Evolutionary conservation across 2,329 filamentous ascomycete genomes (phyloP), one percentile per base, ranked within the genome.

Genomic region (Sclerotinia borealis): DNA sequence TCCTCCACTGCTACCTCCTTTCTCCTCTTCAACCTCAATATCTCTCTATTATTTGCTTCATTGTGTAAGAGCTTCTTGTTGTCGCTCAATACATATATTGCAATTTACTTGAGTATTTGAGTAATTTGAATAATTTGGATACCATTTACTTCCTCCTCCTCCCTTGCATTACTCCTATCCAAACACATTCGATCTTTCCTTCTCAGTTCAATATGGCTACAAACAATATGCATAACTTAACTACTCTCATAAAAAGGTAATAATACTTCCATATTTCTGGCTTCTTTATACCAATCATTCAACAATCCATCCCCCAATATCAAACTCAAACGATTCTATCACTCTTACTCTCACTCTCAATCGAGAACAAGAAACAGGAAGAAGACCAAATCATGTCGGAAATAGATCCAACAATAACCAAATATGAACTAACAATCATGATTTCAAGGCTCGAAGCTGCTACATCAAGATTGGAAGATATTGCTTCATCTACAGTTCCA

Each of bases 241-340:
- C 92, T 41, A 99, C 95, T 61, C 85, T 99, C 73, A 97, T 99
- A 81, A 99, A 99, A 85, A 87, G 95, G 95, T 98, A 85, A 72
- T 85, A 79, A 31, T 45, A 5, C 52, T 45, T 66, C 59, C 59
- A 65, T 64, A 63, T 52, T 41, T 39, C 61, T 67, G 17, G 52
- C 47, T 31, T 47, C 41, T 60, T 37, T 54, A 25, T 22, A 49
- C 48, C 43, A 48, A 49, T 9, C n/a, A 48, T 45, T 36, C n/a
- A 47, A 25, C 55, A 13, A 13, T 19, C 37, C 41, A 22, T 47
- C n/a, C 41, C 17, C 29, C 11, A 15, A 48, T 25, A 11, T 25
- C 22, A 48, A 41, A n/a, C 15, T n/a, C n/a, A n/a, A n/a, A n/a
- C n/a, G n/a, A n/a, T n/a, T n/a, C n/a, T n/a, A n/a, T n/a, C n/a